Evolutionary conservation across 306 rosid genomes (phyloP).

Genomic region (Ammopiptanthus mongolicus): DNA sequence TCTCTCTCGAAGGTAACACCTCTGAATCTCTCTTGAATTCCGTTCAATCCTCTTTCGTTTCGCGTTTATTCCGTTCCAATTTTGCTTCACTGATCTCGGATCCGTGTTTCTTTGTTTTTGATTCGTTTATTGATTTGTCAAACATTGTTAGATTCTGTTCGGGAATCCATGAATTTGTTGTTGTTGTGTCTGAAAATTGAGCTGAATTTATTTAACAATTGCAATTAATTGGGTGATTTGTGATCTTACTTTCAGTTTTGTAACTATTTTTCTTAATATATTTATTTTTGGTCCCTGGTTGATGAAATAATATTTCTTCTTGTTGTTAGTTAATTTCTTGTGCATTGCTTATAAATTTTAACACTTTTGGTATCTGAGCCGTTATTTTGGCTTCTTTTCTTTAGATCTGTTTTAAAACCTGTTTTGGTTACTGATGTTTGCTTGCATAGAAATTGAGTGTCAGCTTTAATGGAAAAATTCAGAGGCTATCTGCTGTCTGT

Average conservation of each 20-base stretch:
- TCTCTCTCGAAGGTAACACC: conserved; percentile 12
- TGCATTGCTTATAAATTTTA: neutral
- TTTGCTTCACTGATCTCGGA: conserved; percentile 10
- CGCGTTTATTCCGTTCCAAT: neutral
- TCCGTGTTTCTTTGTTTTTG: neutral
- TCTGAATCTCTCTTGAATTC: neutral
- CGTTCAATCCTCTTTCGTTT: neutral
- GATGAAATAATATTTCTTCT: neutral
- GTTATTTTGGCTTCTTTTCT: neutral
- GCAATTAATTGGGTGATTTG: neutral
- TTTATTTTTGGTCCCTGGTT: neutral
- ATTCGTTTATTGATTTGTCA: neutral
- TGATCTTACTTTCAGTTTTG: conserved; percentile 2
- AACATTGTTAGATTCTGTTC: conserved; percentile 13
- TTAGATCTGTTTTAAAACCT: conserved; percentile 16
- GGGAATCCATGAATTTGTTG: neutral
- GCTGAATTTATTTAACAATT: neutral
- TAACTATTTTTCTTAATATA: neutral
- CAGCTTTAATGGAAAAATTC: neutral
- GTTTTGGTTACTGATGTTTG: neutral
- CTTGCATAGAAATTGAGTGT: neutral
- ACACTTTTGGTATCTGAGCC: neutral
- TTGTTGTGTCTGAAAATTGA: neutral
- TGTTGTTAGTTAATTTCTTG: neutral
- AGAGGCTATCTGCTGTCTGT: neutral